Conservation (phyloP, 805 yeast genomes). For the Wickerhamomyces xylosicus region DNA sequence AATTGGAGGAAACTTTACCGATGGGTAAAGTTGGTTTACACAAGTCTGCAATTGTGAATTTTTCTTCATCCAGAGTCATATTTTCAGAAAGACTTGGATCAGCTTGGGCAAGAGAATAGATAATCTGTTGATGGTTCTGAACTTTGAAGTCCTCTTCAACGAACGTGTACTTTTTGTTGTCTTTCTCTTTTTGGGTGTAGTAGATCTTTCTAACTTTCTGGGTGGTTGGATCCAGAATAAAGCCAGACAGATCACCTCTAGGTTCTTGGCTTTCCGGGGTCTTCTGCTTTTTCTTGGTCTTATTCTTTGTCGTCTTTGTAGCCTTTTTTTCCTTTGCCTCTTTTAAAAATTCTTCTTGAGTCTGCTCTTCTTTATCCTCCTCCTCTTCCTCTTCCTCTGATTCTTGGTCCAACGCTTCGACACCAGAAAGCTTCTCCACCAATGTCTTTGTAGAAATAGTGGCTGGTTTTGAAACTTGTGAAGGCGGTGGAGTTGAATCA, state of each 20-base stretch:
- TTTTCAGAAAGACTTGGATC: conserved; percentile 23
- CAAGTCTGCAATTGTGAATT: conserved; percentile 56
- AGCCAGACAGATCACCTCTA: no score
- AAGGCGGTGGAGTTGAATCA: no score
- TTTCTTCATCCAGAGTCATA: conserved; percentile 39
- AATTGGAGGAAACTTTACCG: conserved; percentile 55
- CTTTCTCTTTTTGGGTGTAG: conserved; percentile 1
- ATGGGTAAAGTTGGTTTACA: conserved; percentile 60
- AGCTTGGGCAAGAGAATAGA: conserved; percentile 28
- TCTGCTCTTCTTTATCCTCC: conserved; percentile 1
- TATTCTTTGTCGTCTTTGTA: not conserved
- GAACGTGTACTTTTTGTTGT: conserved; percentile 13
- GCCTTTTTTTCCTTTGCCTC: conserved; percentile 3
- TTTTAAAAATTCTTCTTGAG: no score
- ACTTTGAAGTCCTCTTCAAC: conserved; percentile 10
- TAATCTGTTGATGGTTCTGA: conserved; percentile 21
- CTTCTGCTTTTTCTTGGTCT: conserved; percentile 8
- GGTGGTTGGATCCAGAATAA: conserved; percentile 2
- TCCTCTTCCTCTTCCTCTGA: conserved; percentile 5
- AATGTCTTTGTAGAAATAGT: not conserved
- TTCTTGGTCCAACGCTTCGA: conserved; percentile 5
- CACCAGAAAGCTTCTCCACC: not conserved
- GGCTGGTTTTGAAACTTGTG: not conserved
- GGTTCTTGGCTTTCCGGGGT: no score
- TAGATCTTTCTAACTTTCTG: conserved; percentile 3